These are phyloP conservation scores for Odontarrhena argentea DNA, from an alignment of 345 rosid species.

Conservation along the genomic window DNA sequence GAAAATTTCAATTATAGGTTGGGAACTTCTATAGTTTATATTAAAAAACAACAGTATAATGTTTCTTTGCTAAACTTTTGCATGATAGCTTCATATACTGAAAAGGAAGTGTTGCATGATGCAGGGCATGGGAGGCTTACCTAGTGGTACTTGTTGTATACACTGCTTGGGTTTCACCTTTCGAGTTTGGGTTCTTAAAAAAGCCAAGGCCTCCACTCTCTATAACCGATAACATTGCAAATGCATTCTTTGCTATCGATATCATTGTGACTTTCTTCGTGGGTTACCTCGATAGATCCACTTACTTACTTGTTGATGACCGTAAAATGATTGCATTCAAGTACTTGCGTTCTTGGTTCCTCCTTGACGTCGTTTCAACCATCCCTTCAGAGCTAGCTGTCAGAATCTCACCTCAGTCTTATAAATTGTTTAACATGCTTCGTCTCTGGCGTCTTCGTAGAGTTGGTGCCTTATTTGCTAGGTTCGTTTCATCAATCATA, in stretches of 20 bases:
- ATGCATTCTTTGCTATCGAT: conserved; percentile 86
- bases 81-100: too few species aligned
- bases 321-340: conserved; percentile 73
- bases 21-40: too few species aligned
- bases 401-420: conserved; percentile 60
- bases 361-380: conserved; percentile 74
- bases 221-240: conserved; percentile 73
- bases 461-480: conserved; percentile 87
- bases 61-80: too few species aligned
- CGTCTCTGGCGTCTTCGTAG: conserved; percentile 98
- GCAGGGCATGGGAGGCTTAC: conserved; percentile 82
- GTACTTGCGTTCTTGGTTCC: conserved; percentile 77
- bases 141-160: conserved; percentile 76
- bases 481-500: conserved; percentile 45
- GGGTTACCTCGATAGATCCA: conserved; percentile 70
- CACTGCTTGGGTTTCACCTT: conserved; percentile 95
- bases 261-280: conserved; percentile 83
- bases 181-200: conserved; percentile 78
- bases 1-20: too few species aligned
- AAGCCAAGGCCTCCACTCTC: conserved; percentile 60
- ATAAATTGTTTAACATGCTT: conserved; percentile 87
- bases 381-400: conserved; percentile 73
- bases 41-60: too few species aligned
- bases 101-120: conserved; percentile 27
- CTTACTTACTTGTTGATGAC: conserved; percentile 74